These are phyloP conservation scores for Colletotrichum sp. DNA, from an alignment of 2,329 filamentous ascomycete species.

Conservation along the genomic window DNA sequence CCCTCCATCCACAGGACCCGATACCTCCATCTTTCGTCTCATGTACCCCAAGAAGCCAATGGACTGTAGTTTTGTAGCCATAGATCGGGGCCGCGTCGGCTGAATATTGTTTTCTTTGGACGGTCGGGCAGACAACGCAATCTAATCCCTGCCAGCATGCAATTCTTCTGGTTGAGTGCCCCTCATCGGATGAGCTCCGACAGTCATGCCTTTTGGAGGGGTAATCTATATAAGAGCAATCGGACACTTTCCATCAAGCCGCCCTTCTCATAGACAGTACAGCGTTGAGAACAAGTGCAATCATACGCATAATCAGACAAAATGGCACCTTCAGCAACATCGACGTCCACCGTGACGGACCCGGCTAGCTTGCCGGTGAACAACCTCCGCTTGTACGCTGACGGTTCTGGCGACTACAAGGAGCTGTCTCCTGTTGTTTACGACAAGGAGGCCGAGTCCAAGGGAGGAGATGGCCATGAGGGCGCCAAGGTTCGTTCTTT, in stretches of 20 bases:
- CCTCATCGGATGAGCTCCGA: conserved; percentile 9
- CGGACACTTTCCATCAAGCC: background rate
- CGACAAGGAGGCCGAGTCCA: conserved; percentile 30
- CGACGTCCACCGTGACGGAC: conserved; percentile 30
- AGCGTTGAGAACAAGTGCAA: background rate
- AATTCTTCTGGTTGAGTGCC: background rate
- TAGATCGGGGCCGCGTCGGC: conserved; percentile 6
- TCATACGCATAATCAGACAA: background rate
- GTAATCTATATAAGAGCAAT: conserved; percentile 12
- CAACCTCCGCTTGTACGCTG: conserved; percentile 39
- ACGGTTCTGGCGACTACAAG: conserved; percentile 31
- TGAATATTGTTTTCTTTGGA: background rate
- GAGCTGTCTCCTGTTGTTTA: conserved; percentile 28
- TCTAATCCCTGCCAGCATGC: conserved; percentile 55
- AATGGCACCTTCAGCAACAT: conserved; percentile 39
- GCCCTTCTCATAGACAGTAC: too few relatives aligned
- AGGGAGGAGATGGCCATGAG: conserved; percentile 24
- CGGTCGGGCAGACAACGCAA: conserved; percentile 36
- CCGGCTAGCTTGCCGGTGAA: conserved; percentile 18
- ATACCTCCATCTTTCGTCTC: background rate
- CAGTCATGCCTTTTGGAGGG: background rate
- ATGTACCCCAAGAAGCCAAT: background rate
- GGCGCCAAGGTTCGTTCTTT: conserved; percentile 21
- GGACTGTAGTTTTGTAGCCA: background rate
- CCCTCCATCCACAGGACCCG: background rate